These are phyloP conservation scores for Dothideomycetidae sp. DNA, from an alignment of 2,329 filamentous ascomycete genomes.

Conservation along the genomic window DNA sequence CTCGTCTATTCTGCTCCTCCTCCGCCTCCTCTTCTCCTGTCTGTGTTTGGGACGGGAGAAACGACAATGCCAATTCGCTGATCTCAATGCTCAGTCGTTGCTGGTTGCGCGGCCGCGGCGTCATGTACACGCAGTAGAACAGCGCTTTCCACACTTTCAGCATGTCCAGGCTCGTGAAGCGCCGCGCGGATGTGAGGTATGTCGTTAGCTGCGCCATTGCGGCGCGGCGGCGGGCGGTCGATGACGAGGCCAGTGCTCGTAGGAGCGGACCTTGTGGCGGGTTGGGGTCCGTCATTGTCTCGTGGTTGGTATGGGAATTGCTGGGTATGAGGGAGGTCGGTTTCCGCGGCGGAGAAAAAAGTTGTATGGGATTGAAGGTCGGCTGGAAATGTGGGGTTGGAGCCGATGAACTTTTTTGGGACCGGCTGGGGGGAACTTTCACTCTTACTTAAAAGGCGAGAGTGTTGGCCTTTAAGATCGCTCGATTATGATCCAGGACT, in stretches of 20 bases:
- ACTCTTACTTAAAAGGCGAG: too few species aligned
- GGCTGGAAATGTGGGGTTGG: neutral
- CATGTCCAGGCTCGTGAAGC: slow-evolving; percentile 54
- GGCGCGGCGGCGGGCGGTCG: slow-evolving; percentile 26
- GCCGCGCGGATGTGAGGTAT: slow-evolving; percentile 53
- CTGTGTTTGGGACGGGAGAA: slow-evolving; percentile 4
- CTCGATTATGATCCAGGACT: too few species aligned
- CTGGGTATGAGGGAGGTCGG: too few species aligned
- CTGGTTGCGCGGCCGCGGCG: slow-evolving; percentile 75
- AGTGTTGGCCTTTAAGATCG: too few species aligned
- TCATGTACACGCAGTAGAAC: slow-evolving; percentile 84
- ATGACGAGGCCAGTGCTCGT: slow-evolving; percentile 6
- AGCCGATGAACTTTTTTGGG: neutral
- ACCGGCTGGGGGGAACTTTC: too few species aligned
- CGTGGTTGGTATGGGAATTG: too few species aligned
- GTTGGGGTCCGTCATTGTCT: slow-evolving; percentile 11
- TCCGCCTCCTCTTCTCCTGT: neutral
- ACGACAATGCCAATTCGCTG: slow-evolving; percentile 50
- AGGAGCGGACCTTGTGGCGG: slow-evolving; percentile 5
- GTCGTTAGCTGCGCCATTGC: slow-evolving; percentile 62
- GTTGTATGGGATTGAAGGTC: neutral
- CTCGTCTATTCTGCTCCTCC: neutral
- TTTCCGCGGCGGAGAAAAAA: neutral
- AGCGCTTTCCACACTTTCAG: slow-evolving; percentile 91
- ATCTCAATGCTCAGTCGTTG: slow-evolving; percentile 70